Evolutionary conservation across 768 basidiomycete genomes (phyloP).

Genomic region (Hericium erinaceus): DNA sequence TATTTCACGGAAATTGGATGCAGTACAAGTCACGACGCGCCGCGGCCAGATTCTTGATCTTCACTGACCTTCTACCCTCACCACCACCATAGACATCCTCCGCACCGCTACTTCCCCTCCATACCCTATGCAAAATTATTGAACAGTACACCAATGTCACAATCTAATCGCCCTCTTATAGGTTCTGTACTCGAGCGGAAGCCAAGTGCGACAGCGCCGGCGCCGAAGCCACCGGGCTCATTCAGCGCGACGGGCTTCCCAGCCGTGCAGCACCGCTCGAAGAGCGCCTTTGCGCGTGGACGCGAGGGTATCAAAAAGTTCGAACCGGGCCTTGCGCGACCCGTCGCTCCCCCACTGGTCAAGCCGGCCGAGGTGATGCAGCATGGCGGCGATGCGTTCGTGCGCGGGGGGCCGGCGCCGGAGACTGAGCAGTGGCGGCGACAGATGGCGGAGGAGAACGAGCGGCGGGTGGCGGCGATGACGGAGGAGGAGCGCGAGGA

Average conservation of each 20-base stretch:
- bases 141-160: conserved; percentile 6
- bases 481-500: conserved; percentile 56
- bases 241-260: conserved; percentile 28
- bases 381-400: neutral
- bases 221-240: conserved; percentile 17
- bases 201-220: conserved; percentile 15
- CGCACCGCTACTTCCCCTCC: neutral
- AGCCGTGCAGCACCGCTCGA: conserved; percentile 29
- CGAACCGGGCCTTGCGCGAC: conserved; percentile 11
- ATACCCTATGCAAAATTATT: neutral
- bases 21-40: too few species aligned
- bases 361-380: conserved; percentile 10
- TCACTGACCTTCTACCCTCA: too few species aligned
- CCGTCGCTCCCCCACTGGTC: conserved; percentile 12
- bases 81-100: neutral
- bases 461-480: conserved; percentile 55
- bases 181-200: conserved; percentile 41
- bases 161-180: conserved; percentile 21
- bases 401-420: neutral
- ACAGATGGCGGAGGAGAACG: conserved; percentile 62
- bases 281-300: conserved; percentile 30
- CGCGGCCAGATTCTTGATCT: too few species aligned
- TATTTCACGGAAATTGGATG: too few species aligned
- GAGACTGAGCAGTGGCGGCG: conserved; percentile 34
- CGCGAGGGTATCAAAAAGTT: conserved; percentile 16